Conservation (phyloP, 1,139 yeast species). For the Magnusiomyces fungicola region DNA sequence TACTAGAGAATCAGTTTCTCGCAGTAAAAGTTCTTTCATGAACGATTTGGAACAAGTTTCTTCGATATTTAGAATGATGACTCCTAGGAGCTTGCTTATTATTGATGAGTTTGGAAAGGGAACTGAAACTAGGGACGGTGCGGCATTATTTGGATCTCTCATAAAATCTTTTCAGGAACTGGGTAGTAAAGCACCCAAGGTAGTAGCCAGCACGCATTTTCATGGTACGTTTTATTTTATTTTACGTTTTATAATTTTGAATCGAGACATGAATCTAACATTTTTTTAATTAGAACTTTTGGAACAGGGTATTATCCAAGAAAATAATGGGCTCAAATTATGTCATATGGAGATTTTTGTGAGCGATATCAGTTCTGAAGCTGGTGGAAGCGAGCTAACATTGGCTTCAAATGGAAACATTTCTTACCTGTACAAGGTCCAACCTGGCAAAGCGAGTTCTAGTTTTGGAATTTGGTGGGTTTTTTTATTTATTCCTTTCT, state of each 20-base stretch:
- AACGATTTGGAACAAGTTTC: slow-evolving; percentile 41
- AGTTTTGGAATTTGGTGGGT: slow-evolving; percentile 21
- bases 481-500: neutral
- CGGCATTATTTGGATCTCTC: slow-evolving; percentile 38
- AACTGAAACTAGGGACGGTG: slow-evolving; percentile 40
- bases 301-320: slow-evolving; percentile 9
- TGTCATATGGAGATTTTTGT: slow-evolving; percentile 21
- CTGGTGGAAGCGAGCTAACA: too few species aligned
- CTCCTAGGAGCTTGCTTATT: slow-evolving; percentile 36
- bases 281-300: slow-evolving; percentile 8
- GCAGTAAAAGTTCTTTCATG: slow-evolving; percentile 41
- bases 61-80: slow-evolving; percentile 34
- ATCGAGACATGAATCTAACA: neutral
- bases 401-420: neutral
- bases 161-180: slow-evolving; percentile 26
- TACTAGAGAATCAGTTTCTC: slow-evolving; percentile 39
- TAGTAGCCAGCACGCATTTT: slow-evolving; percentile 40
- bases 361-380: slow-evolving; percentile 11
- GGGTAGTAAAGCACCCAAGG: slow-evolving; percentile 27
- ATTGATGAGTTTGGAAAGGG: slow-evolving; percentile 51
- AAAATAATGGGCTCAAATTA: slow-evolving; percentile 9
- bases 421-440: slow-evolving; percentile 20
- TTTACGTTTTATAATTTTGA: too few species aligned
- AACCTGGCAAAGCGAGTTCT: slow-evolving; percentile 18
- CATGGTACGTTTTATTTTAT: slow-evolving; percentile 25